Conservation (phyloP, 805 yeast species). For the Tetrapisispora taiwanensis region DNA sequence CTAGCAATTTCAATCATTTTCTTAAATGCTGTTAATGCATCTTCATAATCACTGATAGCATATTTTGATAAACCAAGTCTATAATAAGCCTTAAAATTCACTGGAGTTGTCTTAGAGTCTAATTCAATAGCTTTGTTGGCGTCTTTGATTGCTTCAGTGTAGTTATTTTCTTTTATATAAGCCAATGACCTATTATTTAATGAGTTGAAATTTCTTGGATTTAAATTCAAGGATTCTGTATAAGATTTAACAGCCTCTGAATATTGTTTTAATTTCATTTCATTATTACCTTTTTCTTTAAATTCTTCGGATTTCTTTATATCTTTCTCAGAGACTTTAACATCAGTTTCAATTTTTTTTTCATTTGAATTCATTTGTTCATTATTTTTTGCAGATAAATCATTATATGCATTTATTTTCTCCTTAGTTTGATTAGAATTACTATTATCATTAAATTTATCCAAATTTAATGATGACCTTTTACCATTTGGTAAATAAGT, state of each 20-base stretch:
- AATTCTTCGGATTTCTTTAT: constrained; percentile 60
- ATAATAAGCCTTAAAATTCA: constrained; percentile 82
- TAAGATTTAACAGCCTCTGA: constrained; percentile 62
- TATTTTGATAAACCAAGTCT: constrained; percentile 86
- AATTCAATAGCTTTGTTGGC: constrained; percentile 68
- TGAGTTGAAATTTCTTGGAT: constrained; percentile 69
- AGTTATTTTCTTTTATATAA: constrained; percentile 61
- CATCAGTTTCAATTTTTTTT: constrained; percentile 35
- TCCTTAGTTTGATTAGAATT: constrained; percentile 10
- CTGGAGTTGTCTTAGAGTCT: constrained; percentile 66
- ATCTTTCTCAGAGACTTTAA: constrained; percentile 8
- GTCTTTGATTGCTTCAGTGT: constrained; percentile 67
- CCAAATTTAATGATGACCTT: neutral
- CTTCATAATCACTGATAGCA: constrained; percentile 81
- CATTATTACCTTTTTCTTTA: constrained; percentile 78
- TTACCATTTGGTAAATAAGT: constrained; percentile 1
- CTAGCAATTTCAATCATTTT: constrained; percentile 81
- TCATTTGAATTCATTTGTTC: constrained; percentile 18
- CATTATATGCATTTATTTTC: neutral
- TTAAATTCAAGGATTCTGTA: constrained; percentile 62
- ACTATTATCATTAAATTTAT: constrained; percentile 3
- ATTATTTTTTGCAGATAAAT: neutral
- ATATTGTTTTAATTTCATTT: constrained; percentile 67
- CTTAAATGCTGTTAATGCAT: constrained; percentile 79
- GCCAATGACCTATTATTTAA: constrained; percentile 95